phyloP scores from a whole-genome alignment of 768 basidiomycete species.

The Cyclocybe cylindracea region DNA sequence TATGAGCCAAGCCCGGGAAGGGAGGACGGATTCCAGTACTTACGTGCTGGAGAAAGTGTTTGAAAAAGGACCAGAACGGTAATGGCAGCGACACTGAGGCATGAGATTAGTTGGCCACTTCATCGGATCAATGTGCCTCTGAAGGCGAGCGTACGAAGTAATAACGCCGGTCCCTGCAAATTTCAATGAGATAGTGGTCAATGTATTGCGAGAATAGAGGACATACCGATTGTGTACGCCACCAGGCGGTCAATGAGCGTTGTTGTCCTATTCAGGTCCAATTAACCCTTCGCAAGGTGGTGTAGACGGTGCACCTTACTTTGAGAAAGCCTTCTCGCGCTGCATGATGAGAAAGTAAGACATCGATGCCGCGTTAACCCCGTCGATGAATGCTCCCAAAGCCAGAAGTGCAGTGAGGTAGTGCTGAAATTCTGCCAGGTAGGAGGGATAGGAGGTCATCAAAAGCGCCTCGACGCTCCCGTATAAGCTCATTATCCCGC shows the following conservation, averaged over 20 bases:
- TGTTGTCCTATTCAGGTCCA: background rate
- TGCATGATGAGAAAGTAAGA: constrained; percentile 5
- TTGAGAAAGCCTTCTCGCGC: constrained; percentile 1
- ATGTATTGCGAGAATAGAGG: background rate
- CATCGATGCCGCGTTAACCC: constrained; percentile 9
- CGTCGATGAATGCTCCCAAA: constrained; percentile 8
- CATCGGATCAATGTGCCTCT: background rate
- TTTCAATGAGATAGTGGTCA: background rate
- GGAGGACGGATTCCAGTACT: background rate
- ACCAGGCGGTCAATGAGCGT: constrained; percentile 4
- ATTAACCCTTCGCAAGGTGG: background rate
- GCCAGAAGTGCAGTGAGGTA: constrained; percentile 3
- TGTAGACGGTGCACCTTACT: background rate
- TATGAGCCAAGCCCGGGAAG: background rate
- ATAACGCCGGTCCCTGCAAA: constrained; percentile 2
- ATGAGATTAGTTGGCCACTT: background rate
- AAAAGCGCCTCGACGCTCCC: background rate
- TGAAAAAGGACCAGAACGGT: background rate
- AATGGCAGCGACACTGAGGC: background rate
- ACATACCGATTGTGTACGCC: constrained; percentile 2
- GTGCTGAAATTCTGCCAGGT: background rate
- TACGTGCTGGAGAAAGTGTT: background rate
- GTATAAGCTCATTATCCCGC: constrained; percentile 2
- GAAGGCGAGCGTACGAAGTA: background rate
- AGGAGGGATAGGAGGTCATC: background rate